These are phyloP conservation scores for Pythium chondricola DNA, from an alignment of 352 stramenopile genomes.

Conservation along the genomic window DNA sequence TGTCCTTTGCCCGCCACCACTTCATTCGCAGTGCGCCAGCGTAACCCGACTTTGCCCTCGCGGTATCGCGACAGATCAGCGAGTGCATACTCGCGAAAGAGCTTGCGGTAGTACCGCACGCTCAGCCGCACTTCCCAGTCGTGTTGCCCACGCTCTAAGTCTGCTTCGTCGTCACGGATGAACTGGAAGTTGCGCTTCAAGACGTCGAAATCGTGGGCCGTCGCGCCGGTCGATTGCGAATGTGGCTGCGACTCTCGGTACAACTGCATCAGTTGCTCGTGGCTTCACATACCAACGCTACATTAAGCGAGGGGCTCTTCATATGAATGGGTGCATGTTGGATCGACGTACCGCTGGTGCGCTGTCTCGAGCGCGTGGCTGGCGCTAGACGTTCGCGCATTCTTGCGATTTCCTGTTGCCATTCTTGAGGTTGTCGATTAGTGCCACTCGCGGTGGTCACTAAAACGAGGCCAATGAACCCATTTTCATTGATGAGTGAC, in stretches of 20 bases:
- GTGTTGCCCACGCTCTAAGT: constrained; percentile 32
- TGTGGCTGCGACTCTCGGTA: constrained; percentile 22
- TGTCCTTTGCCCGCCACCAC: constrained; percentile 74
- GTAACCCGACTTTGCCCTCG: constrained; percentile 62
- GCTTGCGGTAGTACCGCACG: constrained; percentile 74
- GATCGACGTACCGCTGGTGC: constrained; percentile 1
- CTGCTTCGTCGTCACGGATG: constrained; percentile 62
- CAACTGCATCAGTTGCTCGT: constrained; percentile 48
- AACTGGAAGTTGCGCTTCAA: constrained; percentile 65
- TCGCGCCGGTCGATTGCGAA: constrained; percentile 8
- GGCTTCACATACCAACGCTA: constrained; percentile 15
- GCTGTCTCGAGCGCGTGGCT: not conserved
- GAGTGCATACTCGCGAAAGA: constrained; percentile 82
- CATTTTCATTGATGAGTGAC: too few species aligned
- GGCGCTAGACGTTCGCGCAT: not conserved
- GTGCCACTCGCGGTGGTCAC: too few species aligned
- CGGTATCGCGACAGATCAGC: constrained; percentile 58
- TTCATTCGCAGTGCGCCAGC: constrained; percentile 76
- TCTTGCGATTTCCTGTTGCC: not conserved
- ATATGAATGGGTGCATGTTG: not conserved
- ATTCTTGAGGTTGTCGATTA: too few species aligned
- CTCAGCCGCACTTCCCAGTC: constrained; percentile 80
- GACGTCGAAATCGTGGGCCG: constrained; percentile 30
- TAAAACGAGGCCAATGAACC: not conserved
- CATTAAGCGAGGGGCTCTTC: not conserved